Evolutionary conservation across 768 basidiomycete genomes (phyloP).

Genomic region (Coprinopsis sp.): DNA sequence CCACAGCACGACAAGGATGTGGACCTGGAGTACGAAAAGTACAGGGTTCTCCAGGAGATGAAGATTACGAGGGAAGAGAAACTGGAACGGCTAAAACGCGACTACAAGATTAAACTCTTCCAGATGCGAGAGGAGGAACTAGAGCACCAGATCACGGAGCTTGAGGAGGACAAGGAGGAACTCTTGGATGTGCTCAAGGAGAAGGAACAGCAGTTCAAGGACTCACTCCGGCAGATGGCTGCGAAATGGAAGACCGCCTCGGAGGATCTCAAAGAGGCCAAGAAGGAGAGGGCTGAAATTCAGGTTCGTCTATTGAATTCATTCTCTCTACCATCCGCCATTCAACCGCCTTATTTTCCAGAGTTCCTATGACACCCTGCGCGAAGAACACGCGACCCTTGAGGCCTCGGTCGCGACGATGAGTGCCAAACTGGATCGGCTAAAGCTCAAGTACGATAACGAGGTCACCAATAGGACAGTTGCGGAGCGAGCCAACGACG

Average conservation of each 20-base stretch:
- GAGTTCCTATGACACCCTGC: constrained; percentile 37
- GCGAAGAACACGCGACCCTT: constrained; percentile 47
- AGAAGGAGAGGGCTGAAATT: constrained; percentile 40
- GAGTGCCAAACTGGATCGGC: constrained; percentile 51
- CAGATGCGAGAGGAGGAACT: constrained; percentile 59
- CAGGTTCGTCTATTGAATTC: constrained; percentile 33
- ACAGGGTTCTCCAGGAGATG: constrained; percentile 48
- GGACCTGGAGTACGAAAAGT: constrained; percentile 50
- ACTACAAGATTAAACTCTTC: constrained; percentile 65
- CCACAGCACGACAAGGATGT: constrained; percentile 55
- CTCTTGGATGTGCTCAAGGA: constrained; percentile 45
- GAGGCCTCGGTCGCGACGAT: constrained; percentile 42
- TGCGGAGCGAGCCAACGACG: constrained; percentile 52
- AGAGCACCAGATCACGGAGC: constrained; percentile 45
- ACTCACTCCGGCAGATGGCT: constrained; percentile 27
- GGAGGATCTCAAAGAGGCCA: constrained; percentile 32
- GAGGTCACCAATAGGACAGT: constrained; percentile 48
- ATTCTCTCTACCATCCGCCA: not conserved
- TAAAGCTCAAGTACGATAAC: constrained; percentile 54
- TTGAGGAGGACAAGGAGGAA: constrained; percentile 50
- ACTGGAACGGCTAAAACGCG: constrained; percentile 54
- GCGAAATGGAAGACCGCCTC: constrained; percentile 36
- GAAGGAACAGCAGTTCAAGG: constrained; percentile 37
- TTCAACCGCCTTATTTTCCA: constrained; percentile 16
- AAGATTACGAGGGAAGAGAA: constrained; percentile 54